Evolutionary conservation across 2,329 filamentous ascomycete genomes (phyloP).

Genomic region (Arthrobotrys sinensis): DNA sequence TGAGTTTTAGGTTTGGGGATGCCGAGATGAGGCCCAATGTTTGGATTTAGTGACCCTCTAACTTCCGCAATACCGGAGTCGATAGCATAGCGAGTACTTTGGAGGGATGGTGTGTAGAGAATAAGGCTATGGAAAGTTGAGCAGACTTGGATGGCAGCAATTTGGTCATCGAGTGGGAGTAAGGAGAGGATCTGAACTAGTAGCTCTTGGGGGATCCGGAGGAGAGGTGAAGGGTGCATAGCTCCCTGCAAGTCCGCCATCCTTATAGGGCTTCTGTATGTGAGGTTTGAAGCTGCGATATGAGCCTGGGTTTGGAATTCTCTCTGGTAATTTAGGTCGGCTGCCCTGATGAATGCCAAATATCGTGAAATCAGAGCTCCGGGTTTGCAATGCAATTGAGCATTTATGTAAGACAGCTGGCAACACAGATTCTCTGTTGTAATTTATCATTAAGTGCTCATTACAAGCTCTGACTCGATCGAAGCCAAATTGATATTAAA

Average conservation of each 20-base stretch:
- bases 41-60: neutral
- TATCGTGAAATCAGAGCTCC: neutral
- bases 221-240: neutral
- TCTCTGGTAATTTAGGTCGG: too few species aligned
- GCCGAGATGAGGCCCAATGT: neutral
- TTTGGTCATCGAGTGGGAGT: conserved; percentile 41
- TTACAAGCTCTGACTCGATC: too few species aligned
- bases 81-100: conserved; percentile 26
- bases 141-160: conserved; percentile 12
- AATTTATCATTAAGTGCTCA: neutral
- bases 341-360: neutral
- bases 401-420: neutral
- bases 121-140: conserved; percentile 10
- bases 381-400: too few species aligned
- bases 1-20: conserved; percentile 5
- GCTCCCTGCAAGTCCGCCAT: neutral
- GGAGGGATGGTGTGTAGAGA: conserved; percentile 10
- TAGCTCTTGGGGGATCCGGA: conserved; percentile 35
- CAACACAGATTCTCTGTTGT: conserved; percentile 12
- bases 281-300: neutral
- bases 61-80: neutral
- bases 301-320: neutral
- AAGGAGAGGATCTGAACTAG: conserved; percentile 28
- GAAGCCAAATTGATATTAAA: too few species aligned
- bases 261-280: neutral